A percentile compares a stretch with the other conserved stretches of the same genome.
Evolutionary conservation across 371 early-diverging fungal species (phyloP).

Genomic region (Actinomortierella ambigua): DNA sequence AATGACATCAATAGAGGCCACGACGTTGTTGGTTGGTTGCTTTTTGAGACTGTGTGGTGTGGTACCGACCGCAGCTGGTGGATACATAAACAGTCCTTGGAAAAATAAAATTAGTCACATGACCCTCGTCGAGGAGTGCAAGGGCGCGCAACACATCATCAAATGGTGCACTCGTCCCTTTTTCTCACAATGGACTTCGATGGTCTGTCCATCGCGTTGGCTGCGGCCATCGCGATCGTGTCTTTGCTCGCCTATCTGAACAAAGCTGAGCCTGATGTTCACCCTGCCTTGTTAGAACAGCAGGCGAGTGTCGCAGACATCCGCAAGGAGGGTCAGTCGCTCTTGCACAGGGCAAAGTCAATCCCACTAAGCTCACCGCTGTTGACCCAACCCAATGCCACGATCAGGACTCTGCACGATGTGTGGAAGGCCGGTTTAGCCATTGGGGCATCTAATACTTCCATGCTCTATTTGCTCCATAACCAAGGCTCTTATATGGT

Average conservation of each 20-base stretch:
- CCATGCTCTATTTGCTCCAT: slow-evolving; percentile 38
- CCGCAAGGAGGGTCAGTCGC: slow-evolving; percentile 71
- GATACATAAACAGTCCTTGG: no score
- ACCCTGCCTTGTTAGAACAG: slow-evolving; percentile 74
- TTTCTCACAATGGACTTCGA: slow-evolving; percentile 29
- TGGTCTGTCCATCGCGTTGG: slow-evolving; percentile 39
- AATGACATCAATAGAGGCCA: no score
- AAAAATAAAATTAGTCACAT: no score
- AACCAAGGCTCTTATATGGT: slow-evolving; percentile 16
- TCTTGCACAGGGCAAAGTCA: slow-evolving; percentile 72
- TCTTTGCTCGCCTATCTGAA: slow-evolving; percentile 51
- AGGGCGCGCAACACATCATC: no score
- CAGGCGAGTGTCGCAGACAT: slow-evolving; percentile 69
- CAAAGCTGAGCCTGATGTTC: slow-evolving; percentile 75
- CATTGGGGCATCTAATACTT: slow-evolving; percentile 41
- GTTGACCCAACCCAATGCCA: slow-evolving; percentile 49
- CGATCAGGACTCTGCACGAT: slow-evolving; percentile 57
- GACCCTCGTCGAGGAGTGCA: no score
- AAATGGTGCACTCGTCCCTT: not conserved
- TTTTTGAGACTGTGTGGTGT: no score
- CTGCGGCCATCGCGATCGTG: slow-evolving; percentile 39
- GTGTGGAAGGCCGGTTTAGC: slow-evolving; percentile 53
- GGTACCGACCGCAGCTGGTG: no score
- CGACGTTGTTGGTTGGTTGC: no score
- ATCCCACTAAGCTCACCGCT: slow-evolving; percentile 65